A percentile compares a stretch with the other conserved stretches of the same genome.
These are phyloP conservation scores for Chimonanthus praecox DNA, from an alignment of 164 flowering plant species.

Conservation along the genomic window DNA sequence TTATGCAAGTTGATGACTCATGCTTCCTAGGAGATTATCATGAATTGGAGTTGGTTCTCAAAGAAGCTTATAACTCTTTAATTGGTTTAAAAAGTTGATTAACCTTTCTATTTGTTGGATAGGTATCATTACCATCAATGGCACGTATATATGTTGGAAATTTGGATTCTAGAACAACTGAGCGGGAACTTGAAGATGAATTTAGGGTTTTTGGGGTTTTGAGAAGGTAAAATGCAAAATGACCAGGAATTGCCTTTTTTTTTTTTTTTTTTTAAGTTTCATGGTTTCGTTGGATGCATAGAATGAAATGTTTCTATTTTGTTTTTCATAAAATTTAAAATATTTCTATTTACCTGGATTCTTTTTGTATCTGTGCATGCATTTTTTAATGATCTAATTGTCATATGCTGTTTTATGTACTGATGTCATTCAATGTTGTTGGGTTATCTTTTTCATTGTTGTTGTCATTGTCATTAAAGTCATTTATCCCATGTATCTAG, in stretches of 20 bases:
- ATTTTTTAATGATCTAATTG: background rate
- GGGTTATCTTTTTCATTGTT: too few species aligned
- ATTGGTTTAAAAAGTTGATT: background rate
- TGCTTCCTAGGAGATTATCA: too few species aligned
- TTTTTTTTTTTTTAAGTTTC: too few species aligned
- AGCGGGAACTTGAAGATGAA: slow-evolving; percentile 70
- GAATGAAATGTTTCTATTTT: background rate
- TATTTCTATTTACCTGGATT: background rate
- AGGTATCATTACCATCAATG: slow-evolving; percentile 24
- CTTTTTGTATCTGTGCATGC: too few species aligned
- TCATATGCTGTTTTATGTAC: too few species aligned
- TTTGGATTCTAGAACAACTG: slow-evolving; percentile 52
- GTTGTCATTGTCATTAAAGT: too few species aligned
- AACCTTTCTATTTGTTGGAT: background rate
- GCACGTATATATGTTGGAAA: slow-evolving; percentile 73
- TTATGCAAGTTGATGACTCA: too few species aligned
- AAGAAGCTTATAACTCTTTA: too few species aligned
- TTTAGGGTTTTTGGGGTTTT: slow-evolving; percentile 58
- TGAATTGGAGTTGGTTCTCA: too few species aligned
- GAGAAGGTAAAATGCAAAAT: slow-evolving; percentile 32
- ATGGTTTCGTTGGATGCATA: background rate
- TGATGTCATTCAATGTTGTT: too few species aligned
- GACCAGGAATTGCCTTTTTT: background rate
- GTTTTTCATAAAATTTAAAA: background rate
- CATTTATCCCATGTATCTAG: too few species aligned